phyloP scores from a whole-genome alignment of 83 land plant genomes.

The Thuja plicata region DNA sequence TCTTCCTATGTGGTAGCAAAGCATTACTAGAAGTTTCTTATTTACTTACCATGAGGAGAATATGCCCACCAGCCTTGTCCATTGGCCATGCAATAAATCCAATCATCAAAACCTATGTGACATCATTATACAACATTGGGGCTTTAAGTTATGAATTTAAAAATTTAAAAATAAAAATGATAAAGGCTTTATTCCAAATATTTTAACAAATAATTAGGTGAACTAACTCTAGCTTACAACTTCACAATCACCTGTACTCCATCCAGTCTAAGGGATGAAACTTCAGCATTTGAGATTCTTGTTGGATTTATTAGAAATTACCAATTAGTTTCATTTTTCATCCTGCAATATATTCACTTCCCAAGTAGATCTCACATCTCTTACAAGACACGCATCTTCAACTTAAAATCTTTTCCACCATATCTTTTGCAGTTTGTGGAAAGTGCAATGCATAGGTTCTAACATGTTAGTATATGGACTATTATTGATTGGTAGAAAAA shows the following conservation, averaged over 20 bases:
- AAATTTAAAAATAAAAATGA: no score
- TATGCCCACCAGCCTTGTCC: conserved; percentile 90
- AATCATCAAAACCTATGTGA: conserved; percentile 78
- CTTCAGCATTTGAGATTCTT: conserved; percentile 66
- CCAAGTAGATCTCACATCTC: not conserved
- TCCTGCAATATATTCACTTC: not conserved
- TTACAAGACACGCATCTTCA: not conserved
- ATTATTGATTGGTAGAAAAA: not conserved
- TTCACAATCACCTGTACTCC: conserved; percentile 55
- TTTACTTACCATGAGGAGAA: conserved; percentile 73
- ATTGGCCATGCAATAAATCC: conserved; percentile 76
- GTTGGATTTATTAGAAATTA: conserved; percentile 13
- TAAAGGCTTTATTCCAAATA: not conserved
- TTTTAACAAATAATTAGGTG: not conserved
- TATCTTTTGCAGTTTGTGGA: not conserved
- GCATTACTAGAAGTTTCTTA: conserved; percentile 10
- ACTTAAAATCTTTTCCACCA: not conserved
- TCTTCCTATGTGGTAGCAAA: not conserved
- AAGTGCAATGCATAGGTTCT: not conserved
- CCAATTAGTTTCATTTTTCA: not conserved
- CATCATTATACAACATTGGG: not conserved
- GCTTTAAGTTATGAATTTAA: not conserved
- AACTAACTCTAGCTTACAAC: not conserved
- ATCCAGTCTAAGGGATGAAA: conserved; percentile 74
- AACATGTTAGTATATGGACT: not conserved